phyloP scores from a whole-genome alignment of 495 filamentous ascomycete species.

The Penicillium cosmopolitanum region DNA sequence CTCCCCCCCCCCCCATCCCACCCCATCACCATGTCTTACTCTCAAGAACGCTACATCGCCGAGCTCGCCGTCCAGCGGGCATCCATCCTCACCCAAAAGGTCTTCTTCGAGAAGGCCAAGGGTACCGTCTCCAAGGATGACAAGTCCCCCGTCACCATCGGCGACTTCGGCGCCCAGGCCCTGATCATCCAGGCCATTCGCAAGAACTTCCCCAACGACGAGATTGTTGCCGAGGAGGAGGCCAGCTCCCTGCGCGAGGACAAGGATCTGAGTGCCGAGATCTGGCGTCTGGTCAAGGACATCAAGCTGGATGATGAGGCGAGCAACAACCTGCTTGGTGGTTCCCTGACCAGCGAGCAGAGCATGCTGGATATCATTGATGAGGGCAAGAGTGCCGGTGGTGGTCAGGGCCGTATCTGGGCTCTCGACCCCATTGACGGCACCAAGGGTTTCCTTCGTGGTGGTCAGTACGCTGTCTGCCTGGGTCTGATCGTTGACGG shows the following conservation, averaged over 20 bases:
- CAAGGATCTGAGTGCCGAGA: constrained; percentile 63
- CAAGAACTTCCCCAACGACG: constrained; percentile 85
- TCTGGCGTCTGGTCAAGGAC: constrained; percentile 79
- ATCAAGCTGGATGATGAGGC: constrained; percentile 70
- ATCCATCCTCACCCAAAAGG: constrained; percentile 82
- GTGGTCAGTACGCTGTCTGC: constrained; percentile 97
- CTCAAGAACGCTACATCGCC: constrained; percentile 81
- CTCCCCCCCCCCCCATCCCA: constrained; percentile 32
- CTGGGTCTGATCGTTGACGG: constrained; percentile 90
- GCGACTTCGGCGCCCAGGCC: constrained; percentile 97
- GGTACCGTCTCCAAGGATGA: constrained; percentile 93
- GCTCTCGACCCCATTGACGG: constrained; percentile 97
- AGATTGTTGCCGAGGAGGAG: constrained; percentile 96
- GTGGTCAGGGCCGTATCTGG: constrained; percentile 85
- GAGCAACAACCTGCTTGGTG: constrained; percentile 71
- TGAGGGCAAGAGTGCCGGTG: constrained; percentile 77
- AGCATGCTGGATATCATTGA: constrained; percentile 88
- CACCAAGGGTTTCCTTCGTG: constrained; percentile 93
- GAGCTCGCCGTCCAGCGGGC: constrained; percentile 93
- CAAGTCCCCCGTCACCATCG: constrained; percentile 94
- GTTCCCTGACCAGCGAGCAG: constrained; percentile 66
- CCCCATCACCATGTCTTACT: constrained; percentile 59
- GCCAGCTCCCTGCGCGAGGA: constrained; percentile 74
- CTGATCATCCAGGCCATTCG: constrained; percentile 89
- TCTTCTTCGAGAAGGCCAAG: constrained; percentile 91